Percentiles rank a stretch among this genome's conserved stretches.
Evolutionary conservation across 257 asterid species (phyloP).

Genomic region (Ilex aquifolium): DNA sequence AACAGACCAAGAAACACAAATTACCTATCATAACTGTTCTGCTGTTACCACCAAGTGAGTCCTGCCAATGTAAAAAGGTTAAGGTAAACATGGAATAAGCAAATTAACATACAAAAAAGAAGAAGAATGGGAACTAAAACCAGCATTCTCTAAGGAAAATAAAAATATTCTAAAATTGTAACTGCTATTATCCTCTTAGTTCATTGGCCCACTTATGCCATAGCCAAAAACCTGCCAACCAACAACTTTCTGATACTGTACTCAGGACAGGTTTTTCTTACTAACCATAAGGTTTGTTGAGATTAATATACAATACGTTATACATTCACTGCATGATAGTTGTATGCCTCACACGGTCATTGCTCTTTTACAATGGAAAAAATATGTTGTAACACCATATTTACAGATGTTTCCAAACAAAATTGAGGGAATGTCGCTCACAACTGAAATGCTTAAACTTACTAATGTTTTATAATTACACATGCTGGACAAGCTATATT

Average conservation of each 20-base stretch:
- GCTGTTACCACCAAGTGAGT: constrained; percentile 99
- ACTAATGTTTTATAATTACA: no score
- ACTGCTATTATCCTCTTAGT: background rate
- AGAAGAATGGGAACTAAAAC: constrained; percentile 4
- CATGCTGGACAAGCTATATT: background rate
- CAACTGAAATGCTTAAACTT: background rate
- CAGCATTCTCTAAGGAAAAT: background rate
- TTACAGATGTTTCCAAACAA: background rate
- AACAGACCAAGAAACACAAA: constrained; percentile 3
- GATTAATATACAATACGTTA: background rate
- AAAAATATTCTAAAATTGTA: background rate
- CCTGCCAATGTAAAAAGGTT: constrained; percentile 46
- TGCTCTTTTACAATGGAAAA: background rate
- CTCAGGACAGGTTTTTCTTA: no score
- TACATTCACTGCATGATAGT: background rate
- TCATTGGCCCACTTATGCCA: background rate
- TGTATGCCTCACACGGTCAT: background rate
- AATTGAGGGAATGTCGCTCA: background rate
- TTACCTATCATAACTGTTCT: constrained; percentile 97
- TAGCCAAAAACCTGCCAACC: background rate
- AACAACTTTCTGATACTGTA: background rate
- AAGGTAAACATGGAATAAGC: background rate
- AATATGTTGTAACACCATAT: no score
- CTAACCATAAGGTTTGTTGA: background rate
- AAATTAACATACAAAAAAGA: background rate